Conservation (phyloP, 2,329 filamentous ascomycete species). For the Xylaria sp. region DNA sequence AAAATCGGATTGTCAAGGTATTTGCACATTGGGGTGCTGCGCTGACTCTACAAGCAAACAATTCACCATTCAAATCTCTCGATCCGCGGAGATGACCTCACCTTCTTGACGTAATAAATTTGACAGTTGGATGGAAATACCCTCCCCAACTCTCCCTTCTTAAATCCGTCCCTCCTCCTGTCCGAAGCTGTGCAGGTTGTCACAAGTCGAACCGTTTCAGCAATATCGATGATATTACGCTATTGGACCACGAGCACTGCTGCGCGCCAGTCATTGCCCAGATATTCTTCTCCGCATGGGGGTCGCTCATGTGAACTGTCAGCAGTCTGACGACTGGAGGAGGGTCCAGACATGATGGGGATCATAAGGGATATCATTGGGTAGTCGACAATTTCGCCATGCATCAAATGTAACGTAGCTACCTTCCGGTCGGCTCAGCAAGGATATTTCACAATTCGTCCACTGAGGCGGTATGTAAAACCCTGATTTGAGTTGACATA, state of each 20-base stretch:
- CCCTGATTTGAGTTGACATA: background rate
- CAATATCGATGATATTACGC: constrained; percentile 8
- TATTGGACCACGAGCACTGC: background rate
- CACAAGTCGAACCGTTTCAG: background rate
- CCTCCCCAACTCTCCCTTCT: too few relatives aligned
- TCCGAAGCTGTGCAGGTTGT: background rate
- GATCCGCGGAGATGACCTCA: background rate
- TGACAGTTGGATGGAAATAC: too few relatives aligned
- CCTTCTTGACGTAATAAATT: too few relatives aligned
- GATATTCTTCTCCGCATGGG: constrained; percentile 5
- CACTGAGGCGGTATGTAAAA: background rate
- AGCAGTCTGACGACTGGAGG: constrained; percentile 7
- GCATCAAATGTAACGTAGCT: constrained; percentile 9
- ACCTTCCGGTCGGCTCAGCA: constrained; percentile 6
- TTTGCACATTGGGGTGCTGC: background rate
- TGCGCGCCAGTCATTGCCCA: background rate
- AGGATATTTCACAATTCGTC: constrained; percentile 3
- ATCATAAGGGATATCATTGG: constrained; percentile 6
- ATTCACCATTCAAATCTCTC: background rate
- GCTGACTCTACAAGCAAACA: background rate
- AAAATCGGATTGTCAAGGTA: background rate
- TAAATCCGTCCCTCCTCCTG: background rate
- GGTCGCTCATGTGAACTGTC: constrained; percentile 4
- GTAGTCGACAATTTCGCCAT: constrained; percentile 3
- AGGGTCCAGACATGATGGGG: background rate